Percentiles rank a stretch among this genome's conserved stretches.
These are phyloP conservation scores for Apiotrichum sp. DNA, from an alignment of 1,284 basidiomycete genomes.

Conservation along the genomic window DNA sequence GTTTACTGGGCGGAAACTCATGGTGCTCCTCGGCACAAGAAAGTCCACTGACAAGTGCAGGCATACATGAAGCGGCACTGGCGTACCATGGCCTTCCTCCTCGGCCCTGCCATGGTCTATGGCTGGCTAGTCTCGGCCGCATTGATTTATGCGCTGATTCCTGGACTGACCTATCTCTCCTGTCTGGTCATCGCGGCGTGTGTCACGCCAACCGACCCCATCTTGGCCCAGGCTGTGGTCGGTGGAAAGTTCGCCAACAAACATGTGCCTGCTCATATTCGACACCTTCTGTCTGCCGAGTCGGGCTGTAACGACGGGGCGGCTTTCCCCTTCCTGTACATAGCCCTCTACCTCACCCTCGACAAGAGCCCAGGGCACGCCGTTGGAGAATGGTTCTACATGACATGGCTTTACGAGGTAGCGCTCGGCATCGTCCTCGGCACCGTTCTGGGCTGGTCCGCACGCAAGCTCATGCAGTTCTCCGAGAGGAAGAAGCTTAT, in stretches of 20 bases:
- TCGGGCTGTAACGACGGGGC: slow-evolving; percentile 90
- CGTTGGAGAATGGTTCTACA: slow-evolving; percentile 60
- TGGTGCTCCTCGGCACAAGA: too few species aligned
- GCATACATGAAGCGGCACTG: slow-evolving; percentile 87
- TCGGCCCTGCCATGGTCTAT: slow-evolving; percentile 75
- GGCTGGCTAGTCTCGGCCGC: slow-evolving; percentile 85
- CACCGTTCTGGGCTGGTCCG: slow-evolving; percentile 67
- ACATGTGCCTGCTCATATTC: slow-evolving; percentile 92
- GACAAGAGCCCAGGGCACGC: slow-evolving; percentile 62
- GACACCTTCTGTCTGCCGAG: slow-evolving; percentile 87
- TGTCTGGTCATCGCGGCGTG: slow-evolving; percentile 85
- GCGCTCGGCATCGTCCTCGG: slow-evolving; percentile 75
- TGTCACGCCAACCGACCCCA: slow-evolving; percentile 92
- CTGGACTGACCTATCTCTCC: slow-evolving; percentile 76
- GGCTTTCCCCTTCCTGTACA: slow-evolving; percentile 88
- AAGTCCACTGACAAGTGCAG: slow-evolving; percentile 20
- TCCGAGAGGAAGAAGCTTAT: slow-evolving; percentile 83
- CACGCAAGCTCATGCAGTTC: slow-evolving; percentile 92
- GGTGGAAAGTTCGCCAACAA: slow-evolving; percentile 98
- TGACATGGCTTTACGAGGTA: slow-evolving; percentile 78
- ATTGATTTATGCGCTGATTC: slow-evolving; percentile 82
- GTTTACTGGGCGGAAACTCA: too few species aligned
- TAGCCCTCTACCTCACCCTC: slow-evolving; percentile 82
- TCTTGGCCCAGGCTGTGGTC: slow-evolving; percentile 58
- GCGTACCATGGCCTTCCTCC: slow-evolving; percentile 77